Conservation (phyloP, 208 protist species). For the Herpetomonas tarakana region DNA sequence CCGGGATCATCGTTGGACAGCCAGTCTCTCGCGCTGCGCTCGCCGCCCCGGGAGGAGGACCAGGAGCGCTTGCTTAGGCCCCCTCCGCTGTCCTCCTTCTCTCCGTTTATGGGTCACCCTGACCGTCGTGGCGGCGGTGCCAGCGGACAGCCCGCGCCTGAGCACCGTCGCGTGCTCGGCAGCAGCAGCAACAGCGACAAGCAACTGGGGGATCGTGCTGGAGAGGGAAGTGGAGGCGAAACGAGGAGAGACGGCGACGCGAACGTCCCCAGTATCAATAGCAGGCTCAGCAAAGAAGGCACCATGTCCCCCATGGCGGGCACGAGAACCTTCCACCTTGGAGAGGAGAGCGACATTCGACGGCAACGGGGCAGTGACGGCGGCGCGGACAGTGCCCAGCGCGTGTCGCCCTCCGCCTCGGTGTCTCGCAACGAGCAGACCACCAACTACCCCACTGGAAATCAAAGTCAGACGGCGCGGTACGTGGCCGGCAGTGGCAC, state of each 20-base stretch:
- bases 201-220: too few species aligned
- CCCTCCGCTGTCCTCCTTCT: slow-evolving; percentile 15
- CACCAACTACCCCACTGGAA: background rate
- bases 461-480: background rate
- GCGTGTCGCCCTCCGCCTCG: too few species aligned
- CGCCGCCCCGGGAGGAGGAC: background rate
- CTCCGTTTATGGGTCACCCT: background rate
- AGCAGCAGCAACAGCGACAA: background rate
- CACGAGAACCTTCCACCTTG: background rate
- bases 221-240: too few species aligned
- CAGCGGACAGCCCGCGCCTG: slow-evolving; percentile 2
- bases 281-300: background rate
- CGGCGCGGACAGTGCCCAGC: too few species aligned
- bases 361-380: too few species aligned
- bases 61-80: background rate
- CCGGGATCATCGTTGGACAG: background rate
- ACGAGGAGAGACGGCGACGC: too few species aligned
- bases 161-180: background rate
- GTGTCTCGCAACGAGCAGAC: background rate
- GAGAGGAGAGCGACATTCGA: background rate
- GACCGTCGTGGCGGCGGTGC: background rate
- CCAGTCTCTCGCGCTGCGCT: too few species aligned
- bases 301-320: background rate
- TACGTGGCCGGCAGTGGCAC: too few species aligned
- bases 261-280: too few species aligned